These are phyloP conservation scores for Phytopythium litorale DNA, from an alignment of 352 stramenopile genomes.

Conservation along the genomic window DNA sequence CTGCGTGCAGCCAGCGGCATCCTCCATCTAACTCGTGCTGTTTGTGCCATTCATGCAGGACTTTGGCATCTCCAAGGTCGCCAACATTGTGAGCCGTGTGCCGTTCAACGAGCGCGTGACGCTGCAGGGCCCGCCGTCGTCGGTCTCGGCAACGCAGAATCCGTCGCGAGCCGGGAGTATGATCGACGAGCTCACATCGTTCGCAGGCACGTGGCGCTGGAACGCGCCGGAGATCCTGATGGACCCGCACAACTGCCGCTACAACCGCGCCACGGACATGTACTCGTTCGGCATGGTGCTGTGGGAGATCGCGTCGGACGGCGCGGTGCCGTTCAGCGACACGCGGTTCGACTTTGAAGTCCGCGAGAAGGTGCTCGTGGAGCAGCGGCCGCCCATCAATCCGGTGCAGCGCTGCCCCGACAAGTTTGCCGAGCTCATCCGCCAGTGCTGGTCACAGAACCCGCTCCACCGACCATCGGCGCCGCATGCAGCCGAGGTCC, in stretches of 20 bases:
- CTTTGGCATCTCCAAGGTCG: slow-evolving; percentile 50
- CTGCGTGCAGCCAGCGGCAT: neutral
- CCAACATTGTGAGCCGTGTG: slow-evolving; percentile 37
- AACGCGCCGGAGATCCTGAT: slow-evolving; percentile 65
- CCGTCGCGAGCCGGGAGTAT: slow-evolving; percentile 30
- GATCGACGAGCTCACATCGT: slow-evolving; percentile 55
- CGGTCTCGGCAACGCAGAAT: slow-evolving; percentile 10
- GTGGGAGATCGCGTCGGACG: slow-evolving; percentile 65
- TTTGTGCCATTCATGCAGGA: slow-evolving; percentile 16
- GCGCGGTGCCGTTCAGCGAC: slow-evolving; percentile 55
- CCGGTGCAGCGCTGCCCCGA: slow-evolving; percentile 40
- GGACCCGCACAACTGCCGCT: slow-evolving; percentile 61
- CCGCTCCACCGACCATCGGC: slow-evolving; percentile 34
- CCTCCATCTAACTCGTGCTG: neutral
- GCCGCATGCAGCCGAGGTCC: slow-evolving; percentile 39
- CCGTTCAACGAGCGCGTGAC: slow-evolving; percentile 32
- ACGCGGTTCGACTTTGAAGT: slow-evolving; percentile 72
- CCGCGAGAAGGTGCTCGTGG: slow-evolving; percentile 49
- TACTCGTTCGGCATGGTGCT: slow-evolving; percentile 75
- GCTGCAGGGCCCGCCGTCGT: slow-evolving; percentile 19
- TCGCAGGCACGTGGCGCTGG: slow-evolving; percentile 69
- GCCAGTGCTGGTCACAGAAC: slow-evolving; percentile 58
- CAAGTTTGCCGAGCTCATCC: slow-evolving; percentile 53
- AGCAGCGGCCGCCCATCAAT: slow-evolving; percentile 49
- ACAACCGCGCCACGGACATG: slow-evolving; percentile 63